Conservation (phyloP, 1,284 basidiomycete species). For the Heterobasidion parviporum region DNA sequence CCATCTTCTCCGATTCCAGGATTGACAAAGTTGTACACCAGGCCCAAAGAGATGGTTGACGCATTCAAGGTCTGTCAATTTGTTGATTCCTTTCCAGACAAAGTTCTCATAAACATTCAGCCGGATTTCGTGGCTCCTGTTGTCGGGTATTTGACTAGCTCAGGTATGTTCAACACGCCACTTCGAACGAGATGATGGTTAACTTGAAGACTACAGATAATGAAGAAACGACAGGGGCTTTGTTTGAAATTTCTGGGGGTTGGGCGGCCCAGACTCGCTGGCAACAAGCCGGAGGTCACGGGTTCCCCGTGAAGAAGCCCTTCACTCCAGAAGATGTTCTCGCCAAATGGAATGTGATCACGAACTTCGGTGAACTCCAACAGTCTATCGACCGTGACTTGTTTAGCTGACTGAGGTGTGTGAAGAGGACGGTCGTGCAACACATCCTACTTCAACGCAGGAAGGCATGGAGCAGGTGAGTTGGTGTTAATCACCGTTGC, state of each 20-base stretch:
- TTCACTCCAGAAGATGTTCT: constrained; percentile 76
- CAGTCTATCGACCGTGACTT: not conserved
- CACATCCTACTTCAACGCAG: constrained; percentile 62
- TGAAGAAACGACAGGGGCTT: constrained; percentile 61
- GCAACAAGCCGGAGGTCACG: constrained; percentile 84
- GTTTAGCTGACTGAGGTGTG: not conserved
- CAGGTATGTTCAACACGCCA: constrained; percentile 30
- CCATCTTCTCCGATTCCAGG: not conserved
- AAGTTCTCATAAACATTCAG: constrained; percentile 23
- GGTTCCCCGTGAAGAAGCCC: constrained; percentile 75
- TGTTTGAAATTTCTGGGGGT: constrained; percentile 91
- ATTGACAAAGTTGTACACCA: constrained; percentile 17
- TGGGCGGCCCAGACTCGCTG: constrained; percentile 92
- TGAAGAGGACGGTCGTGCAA: constrained; percentile 68
- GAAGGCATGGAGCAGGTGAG: constrained; percentile 69
- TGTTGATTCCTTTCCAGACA: not conserved
- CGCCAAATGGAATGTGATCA: constrained; percentile 75
- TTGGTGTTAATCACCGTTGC: not conserved
- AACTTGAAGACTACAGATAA: constrained; percentile 38
- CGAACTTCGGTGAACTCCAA: constrained; percentile 61
- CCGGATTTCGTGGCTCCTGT: constrained; percentile 91
- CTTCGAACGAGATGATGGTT: not conserved
- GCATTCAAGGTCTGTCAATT: constrained; percentile 67
- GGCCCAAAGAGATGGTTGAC: constrained; percentile 90
- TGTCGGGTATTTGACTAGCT: constrained; percentile 86